Evolutionary conservation across 2,329 filamentous ascomycete species (phyloP).

Genomic region (Helicocarpus griseus): DNA sequence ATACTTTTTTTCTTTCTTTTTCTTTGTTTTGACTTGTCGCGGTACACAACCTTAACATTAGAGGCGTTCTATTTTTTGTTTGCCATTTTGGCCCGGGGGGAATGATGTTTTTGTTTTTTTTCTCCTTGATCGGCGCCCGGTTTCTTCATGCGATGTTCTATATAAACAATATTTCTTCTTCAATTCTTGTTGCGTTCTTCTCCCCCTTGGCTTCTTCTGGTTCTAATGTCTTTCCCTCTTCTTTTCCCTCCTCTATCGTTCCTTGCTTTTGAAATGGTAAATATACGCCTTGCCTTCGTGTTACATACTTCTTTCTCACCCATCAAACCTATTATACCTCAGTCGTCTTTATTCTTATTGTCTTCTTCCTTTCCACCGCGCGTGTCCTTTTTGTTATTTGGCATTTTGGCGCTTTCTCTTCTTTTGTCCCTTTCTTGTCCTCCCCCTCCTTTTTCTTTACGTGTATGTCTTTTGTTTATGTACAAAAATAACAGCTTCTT

Average conservation of each 20-base stretch:
- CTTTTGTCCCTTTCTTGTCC: not conserved
- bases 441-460: too few relatives aligned
- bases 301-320: not conserved
- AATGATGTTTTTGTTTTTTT: not conserved
- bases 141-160: not conserved
- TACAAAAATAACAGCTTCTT: too few relatives aligned
- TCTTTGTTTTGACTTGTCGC: slow-evolving; percentile 17
- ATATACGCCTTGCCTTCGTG: not conserved
- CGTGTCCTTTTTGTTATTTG: not conserved
- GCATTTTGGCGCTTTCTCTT: not conserved
- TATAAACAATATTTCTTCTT: not conserved
- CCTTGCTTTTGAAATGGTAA: not conserved
- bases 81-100: not conserved
- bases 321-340: not conserved
- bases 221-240: not conserved
- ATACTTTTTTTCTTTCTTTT: slow-evolving; percentile 18
- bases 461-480: too few relatives aligned
- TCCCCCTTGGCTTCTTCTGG: too few relatives aligned
- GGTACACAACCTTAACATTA: slow-evolving; percentile 3
- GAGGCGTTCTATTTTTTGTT: not conserved
- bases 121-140: not conserved
- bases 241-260: not conserved
- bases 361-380: not conserved
- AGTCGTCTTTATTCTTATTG: too few relatives aligned
- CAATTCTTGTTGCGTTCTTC: too few relatives aligned